A percentile compares a stretch with the other conserved stretches of the same genome.
Evolutionary conservation across 805 yeast genomes (phyloP).

Genomic region (Lipomyces sp.): DNA sequence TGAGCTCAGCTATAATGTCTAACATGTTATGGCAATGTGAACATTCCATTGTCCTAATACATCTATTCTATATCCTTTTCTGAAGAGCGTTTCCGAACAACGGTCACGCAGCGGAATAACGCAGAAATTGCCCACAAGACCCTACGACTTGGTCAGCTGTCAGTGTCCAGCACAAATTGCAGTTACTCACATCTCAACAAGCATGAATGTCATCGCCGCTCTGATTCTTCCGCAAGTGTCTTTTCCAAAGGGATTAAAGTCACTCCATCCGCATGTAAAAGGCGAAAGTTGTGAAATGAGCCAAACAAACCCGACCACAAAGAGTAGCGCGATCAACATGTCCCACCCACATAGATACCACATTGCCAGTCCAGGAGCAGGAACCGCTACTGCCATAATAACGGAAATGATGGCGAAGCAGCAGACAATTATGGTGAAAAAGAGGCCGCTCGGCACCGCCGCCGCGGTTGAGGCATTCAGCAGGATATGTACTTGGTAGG

Average conservation of each 20-base stretch:
- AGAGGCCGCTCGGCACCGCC: conserved; percentile 15
- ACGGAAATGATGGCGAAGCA: conserved; percentile 19
- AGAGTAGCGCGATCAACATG: conserved; percentile 13
- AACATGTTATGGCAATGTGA: not conserved
- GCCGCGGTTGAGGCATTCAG: not conserved
- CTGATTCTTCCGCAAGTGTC: conserved; percentile 26
- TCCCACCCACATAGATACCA: conserved; percentile 25
- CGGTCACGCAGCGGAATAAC: conserved; percentile 7
- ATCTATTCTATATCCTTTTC: not conserved
- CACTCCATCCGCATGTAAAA: conserved; percentile 28
- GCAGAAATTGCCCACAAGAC: conserved; percentile 15
- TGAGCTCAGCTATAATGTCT: not conserved
- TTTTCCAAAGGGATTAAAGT: conserved; percentile 27
- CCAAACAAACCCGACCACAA: conserved; percentile 18
- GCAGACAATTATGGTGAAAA: conserved; percentile 13
- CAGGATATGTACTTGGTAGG: conserved; percentile 18
- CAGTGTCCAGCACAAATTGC: not conserved
- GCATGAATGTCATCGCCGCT: conserved; percentile 27
- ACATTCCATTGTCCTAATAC: not conserved
- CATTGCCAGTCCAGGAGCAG: not conserved
- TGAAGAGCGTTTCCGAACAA: not conserved
- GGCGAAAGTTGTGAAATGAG: conserved; percentile 15
- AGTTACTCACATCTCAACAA: conserved; percentile 26
- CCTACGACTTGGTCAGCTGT: conserved; percentile 8
- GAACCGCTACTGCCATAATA: conserved; percentile 5